Evolutionary conservation across 129 eudicot genomes (phyloP).

Genomic region (Pittosporum tobira): DNA sequence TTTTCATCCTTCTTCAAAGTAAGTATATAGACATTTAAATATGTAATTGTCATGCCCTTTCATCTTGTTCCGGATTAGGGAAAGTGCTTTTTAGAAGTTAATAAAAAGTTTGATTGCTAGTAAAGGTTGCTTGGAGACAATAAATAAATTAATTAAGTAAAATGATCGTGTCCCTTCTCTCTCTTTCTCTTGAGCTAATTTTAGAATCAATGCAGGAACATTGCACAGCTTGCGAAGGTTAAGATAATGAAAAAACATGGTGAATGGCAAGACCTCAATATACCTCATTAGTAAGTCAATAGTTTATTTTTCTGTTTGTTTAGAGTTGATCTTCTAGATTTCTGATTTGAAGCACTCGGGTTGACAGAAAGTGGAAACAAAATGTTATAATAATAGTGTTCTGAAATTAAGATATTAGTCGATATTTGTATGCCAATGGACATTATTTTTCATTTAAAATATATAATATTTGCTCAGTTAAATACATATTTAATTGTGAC

Average conservation of each 20-base stretch:
- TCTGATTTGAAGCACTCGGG: not conserved
- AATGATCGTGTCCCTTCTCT: not conserved
- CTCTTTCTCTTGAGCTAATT: not conserved
- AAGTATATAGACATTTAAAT: conserved; percentile 14
- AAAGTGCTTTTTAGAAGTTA: not conserved
- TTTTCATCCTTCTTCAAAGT: conserved; percentile 75
- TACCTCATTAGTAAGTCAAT: conserved; percentile 51
- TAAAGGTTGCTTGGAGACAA: no score
- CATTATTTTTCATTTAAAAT: no score
- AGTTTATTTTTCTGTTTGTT: not conserved
- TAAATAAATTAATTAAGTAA: no score
- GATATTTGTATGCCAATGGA: not conserved
- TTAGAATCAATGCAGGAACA: conserved; percentile 42
- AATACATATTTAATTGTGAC: no score
- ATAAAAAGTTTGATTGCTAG: no score
- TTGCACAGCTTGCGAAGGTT: conserved; percentile 61
- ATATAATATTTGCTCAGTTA: no score
- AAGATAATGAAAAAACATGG: conserved; percentile 70
- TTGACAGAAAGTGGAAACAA: not conserved
- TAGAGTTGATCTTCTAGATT: not conserved
- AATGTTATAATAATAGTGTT: no score
- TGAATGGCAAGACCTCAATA: conserved; percentile 63
- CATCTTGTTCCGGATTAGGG: not conserved
- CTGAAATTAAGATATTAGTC: not conserved
- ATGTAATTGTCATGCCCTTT: not conserved